phyloP scores from a whole-genome alignment of 768 basidiomycete genomes.

The Kwoniella dejecticola region DNA sequence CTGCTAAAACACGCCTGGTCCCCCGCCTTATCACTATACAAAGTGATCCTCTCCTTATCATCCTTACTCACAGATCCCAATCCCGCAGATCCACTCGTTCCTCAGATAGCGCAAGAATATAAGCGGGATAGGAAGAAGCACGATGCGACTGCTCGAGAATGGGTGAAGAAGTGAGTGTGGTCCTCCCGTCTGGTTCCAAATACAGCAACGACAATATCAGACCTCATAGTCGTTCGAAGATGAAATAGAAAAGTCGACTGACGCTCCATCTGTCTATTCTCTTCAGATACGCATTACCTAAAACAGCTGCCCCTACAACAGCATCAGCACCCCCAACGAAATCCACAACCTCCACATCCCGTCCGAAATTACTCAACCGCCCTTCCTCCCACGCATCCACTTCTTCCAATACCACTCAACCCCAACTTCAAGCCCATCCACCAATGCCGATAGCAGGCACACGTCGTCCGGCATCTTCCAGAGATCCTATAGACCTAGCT shows the following conservation, averaged over 20 bases:
- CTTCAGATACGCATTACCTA: slow-evolving; percentile 26
- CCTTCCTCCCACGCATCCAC: no score
- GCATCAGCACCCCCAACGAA: neutral
- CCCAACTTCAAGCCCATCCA: neutral
- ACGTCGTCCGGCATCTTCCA: slow-evolving; percentile 8
- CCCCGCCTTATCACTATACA: slow-evolving; percentile 87
- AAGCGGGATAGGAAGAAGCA: slow-evolving; percentile 63
- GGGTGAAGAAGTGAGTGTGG: slow-evolving; percentile 63
- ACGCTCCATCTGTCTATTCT: no score
- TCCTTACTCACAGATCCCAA: slow-evolving; percentile 93
- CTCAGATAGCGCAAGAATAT: slow-evolving; percentile 47
- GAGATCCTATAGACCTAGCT: slow-evolving; percentile 19
- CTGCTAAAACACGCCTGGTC: slow-evolving; percentile 94
- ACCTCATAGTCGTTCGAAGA: no score
- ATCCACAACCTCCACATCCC: neutral
- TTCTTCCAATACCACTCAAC: neutral
- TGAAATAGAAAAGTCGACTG: no score
- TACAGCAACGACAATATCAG: no score
- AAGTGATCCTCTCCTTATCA: slow-evolving; percentile 89
- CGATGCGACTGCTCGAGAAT: slow-evolving; percentile 74
- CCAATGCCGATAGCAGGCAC: slow-evolving; percentile 11
- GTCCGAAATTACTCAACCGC: slow-evolving; percentile 8
- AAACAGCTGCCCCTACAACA: slow-evolving; percentile 1
- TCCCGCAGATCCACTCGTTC: slow-evolving; percentile 61
- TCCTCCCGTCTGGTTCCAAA: no score